Base-by-base conservation (phyloP, 176 grass and related monocot species). In the Phoenix roebelenii region DNA sequence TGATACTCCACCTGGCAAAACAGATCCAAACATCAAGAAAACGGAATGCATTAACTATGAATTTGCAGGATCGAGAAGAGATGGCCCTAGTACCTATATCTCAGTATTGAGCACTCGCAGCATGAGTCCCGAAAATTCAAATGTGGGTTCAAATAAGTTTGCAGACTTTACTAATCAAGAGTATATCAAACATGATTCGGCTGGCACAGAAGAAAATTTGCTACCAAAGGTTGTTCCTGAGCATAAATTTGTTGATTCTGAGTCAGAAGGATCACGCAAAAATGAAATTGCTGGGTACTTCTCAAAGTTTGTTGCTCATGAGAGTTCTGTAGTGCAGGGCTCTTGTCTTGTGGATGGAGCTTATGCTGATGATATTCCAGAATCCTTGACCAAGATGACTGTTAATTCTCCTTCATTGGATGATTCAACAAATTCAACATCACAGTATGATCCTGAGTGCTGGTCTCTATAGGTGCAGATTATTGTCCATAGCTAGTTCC, bases 401-500 rank as follows among this genome's bases (percentile, higher is more conserved):
- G 25, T 18, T 30, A 51, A 52, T 52, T 70, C 50, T 75, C 6
- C 39, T 79, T 44, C 69, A 68, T 32, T 79, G 70, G 71, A 64
- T 52, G 5, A 39, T 23, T 10, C 39, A 67, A 51, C 35, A 44
- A 44, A 44, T 44, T 44, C 1, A 44, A 44, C 9, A 44, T 44
- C 35, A 44, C 35, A 12, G 35, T 44, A 44, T 44, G 35, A 44
- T 12, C 35, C 35, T 44, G 9, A 44, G 35, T 44, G 7, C 10
- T 14, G 35, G 35, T 44, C 35, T 12, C 35, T 44, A 68, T 71
- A 59, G 60, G 76, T 79, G 80, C 59, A 62, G 66, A 73, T 73
- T 26, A 56, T 59, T 78, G 73, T 68, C 73, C 66, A 65, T 72
- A 71, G 69, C 55, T 76, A 80, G 64, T 83, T 77, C 79, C 62